Conservation (phyloP, 371 early-diverging fungal genomes). For the Rhizomucor miehei region DNA sequence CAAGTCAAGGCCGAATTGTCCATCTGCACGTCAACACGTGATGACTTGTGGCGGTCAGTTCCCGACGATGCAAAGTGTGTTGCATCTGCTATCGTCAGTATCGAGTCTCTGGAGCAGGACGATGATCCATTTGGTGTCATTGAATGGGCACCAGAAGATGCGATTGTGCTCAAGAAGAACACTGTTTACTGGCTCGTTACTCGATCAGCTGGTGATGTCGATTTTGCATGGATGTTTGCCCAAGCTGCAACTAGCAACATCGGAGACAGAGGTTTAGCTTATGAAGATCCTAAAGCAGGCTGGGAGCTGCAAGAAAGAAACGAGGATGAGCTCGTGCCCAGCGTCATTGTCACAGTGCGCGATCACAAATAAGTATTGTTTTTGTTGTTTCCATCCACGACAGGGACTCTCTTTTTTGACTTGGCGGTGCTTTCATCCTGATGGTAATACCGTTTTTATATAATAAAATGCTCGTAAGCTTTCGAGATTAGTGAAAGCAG, state of each 20-base stretch:
- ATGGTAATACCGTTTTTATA: too few relatives aligned
- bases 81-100: conserved; percentile 3
- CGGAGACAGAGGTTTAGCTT: conserved; percentile 5
- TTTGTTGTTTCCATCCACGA: too few relatives aligned
- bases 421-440: too few relatives aligned
- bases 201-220: conserved; percentile 1
- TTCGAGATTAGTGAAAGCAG: too few relatives aligned
- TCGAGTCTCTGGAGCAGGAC: not conserved
- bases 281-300: conserved; percentile 5
- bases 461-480: too few relatives aligned
- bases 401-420: too few relatives aligned
- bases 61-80: conserved; percentile 14
- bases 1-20: conserved; percentile 19
- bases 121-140: conserved; percentile 9
- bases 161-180: conserved; percentile 17
- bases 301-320: conserved; percentile 13
- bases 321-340: conserved; percentile 7
- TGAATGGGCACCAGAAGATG: conserved; percentile 12
- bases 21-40: conserved; percentile 25
- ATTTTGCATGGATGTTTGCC: conserved; percentile 15
- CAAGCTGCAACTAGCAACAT: conserved; percentile 1
- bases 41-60: conserved; percentile 14
- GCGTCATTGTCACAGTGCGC: conserved; percentile 12
- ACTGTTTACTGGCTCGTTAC: conserved; percentile 17
- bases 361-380: conserved; percentile 5